Evolutionary conservation across 2,329 filamentous ascomycete species (phyloP), one percentile per base, ranked within the genome.

Genomic region (Fusarium solani-melongenae): DNA sequence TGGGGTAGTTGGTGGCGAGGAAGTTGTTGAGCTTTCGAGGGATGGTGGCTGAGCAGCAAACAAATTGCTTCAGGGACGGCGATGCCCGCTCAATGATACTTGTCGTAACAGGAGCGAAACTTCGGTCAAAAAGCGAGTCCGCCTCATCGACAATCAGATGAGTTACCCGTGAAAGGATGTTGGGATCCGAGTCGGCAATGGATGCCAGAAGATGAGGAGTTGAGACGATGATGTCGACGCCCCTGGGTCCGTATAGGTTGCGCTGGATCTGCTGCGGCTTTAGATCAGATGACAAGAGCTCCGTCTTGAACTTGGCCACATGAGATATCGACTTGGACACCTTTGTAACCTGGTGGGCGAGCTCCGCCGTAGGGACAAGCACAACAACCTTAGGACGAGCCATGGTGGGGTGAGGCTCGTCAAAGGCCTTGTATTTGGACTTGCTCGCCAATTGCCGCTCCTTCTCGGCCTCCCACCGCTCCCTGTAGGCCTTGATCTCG

Each of bases 31-130:
- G 89, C 76, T 93, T 94, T 73, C 92, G 91, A 2, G 97, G 96
- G 70, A 99, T 98, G 6, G 96, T 99, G 60, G 96, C 96, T 5
- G 96, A 98, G 86, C 96, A 99, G 73, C 98, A 90, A 55, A 99
- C 88, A 27, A 99, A 88, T 80, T 98, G 94, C 79, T 94, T 90
- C 55, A 98, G 84, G 1, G 94, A 96, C 0, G 96, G 94, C 8
- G 91, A 88, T 2, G 92, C 90, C 67, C 93, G 92, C 78, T 97
- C 94, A 72, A 99, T 89, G 74, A 99, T 94, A 64, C 90, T 89
- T 12, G 90, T 93, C 0, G 96, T 98, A 27, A 92, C 91, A 1
- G 94, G 92, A 5, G 93, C 89, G 85, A 99, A 99, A 67, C 94
- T 97, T 66, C 95, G 93, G 83, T 99, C 97, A 75, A 99, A 90